Conservation (phyloP, 192 early-diverging fungal genomes). For the Gaertneriomyces sp. region DNA sequence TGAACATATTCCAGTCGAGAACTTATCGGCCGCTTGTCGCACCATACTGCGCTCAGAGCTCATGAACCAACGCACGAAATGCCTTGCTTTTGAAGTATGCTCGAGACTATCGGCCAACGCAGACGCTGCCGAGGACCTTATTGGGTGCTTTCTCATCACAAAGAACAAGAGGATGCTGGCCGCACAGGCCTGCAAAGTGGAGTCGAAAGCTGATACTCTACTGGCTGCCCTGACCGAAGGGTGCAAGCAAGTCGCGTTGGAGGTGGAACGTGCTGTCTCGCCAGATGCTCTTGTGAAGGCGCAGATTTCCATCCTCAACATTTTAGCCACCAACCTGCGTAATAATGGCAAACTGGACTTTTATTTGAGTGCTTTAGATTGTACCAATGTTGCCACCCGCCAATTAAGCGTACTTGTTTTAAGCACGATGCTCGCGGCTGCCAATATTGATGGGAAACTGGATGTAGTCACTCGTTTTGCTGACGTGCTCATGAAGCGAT, state of each 20-base stretch:
- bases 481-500: not conserved
- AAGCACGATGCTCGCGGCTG: not conserved
- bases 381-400: not conserved
- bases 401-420: slow-evolving; percentile 1
- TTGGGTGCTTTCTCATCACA: slow-evolving; percentile 20
- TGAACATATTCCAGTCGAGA: no score
- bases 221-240: slow-evolving; percentile 10
- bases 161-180: not conserved
- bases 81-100: slow-evolving; percentile 16
- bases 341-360: not conserved
- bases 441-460: not conserved
- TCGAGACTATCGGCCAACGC: slow-evolving; percentile 1
- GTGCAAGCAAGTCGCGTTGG: not conserved
- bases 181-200: slow-evolving; percentile 6
- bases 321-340: not conserved
- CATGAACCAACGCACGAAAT: not conserved
- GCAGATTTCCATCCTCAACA: not conserved
- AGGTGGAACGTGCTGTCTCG: not conserved
- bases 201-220: not conserved
- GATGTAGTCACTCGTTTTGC: not conserved
- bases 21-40: no score
- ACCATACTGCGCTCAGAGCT: no score
- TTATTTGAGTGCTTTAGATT: not conserved
- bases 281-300: not conserved
- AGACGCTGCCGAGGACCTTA: slow-evolving; percentile 1